Evolutionary conservation across 768 basidiomycete genomes (phyloP).

Genomic region (Auriscalpium orientale): DNA sequence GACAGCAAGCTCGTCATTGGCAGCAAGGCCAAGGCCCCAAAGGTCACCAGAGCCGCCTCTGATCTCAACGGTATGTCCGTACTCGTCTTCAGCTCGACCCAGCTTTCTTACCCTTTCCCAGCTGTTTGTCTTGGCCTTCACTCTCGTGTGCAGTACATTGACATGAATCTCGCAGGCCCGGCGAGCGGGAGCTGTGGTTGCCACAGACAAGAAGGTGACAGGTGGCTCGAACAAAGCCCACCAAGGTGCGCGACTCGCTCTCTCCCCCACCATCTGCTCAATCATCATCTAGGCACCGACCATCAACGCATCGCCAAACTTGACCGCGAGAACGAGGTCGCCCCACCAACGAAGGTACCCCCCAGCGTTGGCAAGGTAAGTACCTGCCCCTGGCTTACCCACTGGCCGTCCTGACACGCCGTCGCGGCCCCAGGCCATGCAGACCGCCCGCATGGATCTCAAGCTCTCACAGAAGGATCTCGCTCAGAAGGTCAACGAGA

Average conservation of each 20-base stretch:
- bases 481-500: conserved; percentile 90
- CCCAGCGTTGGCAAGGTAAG: conserved; percentile 67
- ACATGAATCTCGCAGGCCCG: conserved; percentile 47
- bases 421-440: conserved; percentile 55
- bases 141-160: no score
- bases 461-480: conserved; percentile 87
- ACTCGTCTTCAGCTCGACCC: conserved; percentile 4
- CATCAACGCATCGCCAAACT: conserved; percentile 92
- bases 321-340: conserved; percentile 92
- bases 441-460: conserved; percentile 68
- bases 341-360: conserved; percentile 77
- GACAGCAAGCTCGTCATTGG: conserved; percentile 71
- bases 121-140: conserved; percentile 10
- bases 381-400: neutral
- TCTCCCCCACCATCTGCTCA: neutral
- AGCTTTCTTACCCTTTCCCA: conserved; percentile 1
- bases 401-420: conserved; percentile 1
- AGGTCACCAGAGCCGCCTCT: conserved; percentile 52
- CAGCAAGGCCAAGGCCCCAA: conserved; percentile 51
- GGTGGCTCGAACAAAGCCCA: conserved; percentile 71
- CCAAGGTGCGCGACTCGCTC: conserved; percentile 36
- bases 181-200: conserved; percentile 66
- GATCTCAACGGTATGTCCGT: conserved; percentile 45
- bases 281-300: conserved; percentile 61
- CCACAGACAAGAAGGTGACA: conserved; percentile 74